These are phyloP conservation scores for Micractinium sp. DNA, from an alignment of 139 green algal genomes.

Conservation along the genomic window DNA sequence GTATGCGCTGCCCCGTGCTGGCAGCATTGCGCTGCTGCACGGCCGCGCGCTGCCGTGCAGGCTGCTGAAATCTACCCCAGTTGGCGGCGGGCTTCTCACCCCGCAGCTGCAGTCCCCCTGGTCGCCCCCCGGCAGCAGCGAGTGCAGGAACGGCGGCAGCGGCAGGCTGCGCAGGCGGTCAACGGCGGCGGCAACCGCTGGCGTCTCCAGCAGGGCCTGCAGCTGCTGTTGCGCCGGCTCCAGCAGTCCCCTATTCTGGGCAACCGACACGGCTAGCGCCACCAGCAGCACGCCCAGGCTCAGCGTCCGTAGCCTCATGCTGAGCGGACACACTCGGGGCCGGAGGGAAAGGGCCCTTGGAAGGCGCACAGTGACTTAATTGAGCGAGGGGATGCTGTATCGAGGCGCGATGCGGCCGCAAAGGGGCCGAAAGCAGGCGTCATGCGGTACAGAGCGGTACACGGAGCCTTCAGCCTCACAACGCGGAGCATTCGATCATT, in stretches of 20 bases:
- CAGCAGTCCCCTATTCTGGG: background rate
- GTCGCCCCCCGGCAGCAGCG: background rate
- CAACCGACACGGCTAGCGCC: background rate
- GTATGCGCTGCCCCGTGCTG: no score
- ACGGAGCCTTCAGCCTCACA: no score
- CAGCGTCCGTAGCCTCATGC: background rate
- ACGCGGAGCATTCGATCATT: no score
- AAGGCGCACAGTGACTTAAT: background rate
- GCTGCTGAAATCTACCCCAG: no score
- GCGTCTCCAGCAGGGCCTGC: background rate
- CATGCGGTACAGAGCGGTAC: no score
- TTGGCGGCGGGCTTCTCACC: background rate
- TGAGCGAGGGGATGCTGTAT: background rate
- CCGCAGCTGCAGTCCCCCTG: conserved; percentile 1
- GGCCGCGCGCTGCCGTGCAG: no score
- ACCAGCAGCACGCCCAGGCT: background rate
- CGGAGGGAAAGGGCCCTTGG: no score
- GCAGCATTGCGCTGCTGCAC: no score
- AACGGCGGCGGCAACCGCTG: background rate
- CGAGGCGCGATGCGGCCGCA: background rate
- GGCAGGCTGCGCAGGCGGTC: background rate
- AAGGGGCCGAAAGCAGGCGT: background rate
- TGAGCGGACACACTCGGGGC: background rate
- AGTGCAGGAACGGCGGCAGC: background rate
- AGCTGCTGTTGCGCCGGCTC: background rate